A percentile compares a stretch with the other conserved stretches of the same genome.
These are phyloP conservation scores for Curvularia lunata DNA, from an alignment of 2,329 filamentous ascomycete species.

Conservation along the genomic window DNA sequence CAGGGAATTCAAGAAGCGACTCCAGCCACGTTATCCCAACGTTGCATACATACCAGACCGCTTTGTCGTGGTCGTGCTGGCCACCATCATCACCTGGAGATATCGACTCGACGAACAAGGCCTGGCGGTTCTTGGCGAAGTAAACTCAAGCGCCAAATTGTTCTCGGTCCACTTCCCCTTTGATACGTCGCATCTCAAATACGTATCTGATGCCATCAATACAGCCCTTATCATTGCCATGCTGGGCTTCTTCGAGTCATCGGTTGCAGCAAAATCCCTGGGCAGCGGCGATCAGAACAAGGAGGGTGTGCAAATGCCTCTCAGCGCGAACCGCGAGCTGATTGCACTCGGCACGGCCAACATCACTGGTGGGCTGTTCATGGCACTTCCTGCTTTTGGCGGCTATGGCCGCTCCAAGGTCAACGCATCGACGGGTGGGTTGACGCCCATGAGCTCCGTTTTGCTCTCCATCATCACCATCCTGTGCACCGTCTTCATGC, in stretches of 20 bases:
- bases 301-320: constrained; percentile 76
- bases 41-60: constrained; percentile 93
- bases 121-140: constrained; percentile 80
- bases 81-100: constrained; percentile 77
- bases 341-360: constrained; percentile 91
- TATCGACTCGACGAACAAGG: constrained; percentile 81
- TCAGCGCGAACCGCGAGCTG: constrained; percentile 91
- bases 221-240: constrained; percentile 93
- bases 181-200: constrained; percentile 73
- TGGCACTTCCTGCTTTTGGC: constrained; percentile 91
- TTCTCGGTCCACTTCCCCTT: constrained; percentile 91
- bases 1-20: constrained; percentile 78
- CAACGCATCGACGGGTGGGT: constrained; percentile 88
- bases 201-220: constrained; percentile 84
- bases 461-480: constrained; percentile 84
- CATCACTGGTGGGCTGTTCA: constrained; percentile 88
- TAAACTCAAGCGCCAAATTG: constrained; percentile 72
- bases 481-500: constrained; percentile 77
- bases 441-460: constrained; percentile 91
- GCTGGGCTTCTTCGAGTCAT: constrained; percentile 98
- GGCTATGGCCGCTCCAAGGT: constrained; percentile 97
- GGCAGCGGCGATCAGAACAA: constrained; percentile 57
- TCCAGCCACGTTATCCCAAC: constrained; percentile 78
- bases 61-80: constrained; percentile 85
- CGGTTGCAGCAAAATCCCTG: constrained; percentile 91